These are phyloP conservation scores for Alternaria sp. DNA, from an alignment of 2,329 filamentous ascomycete genomes.

Conservation along the genomic window DNA sequence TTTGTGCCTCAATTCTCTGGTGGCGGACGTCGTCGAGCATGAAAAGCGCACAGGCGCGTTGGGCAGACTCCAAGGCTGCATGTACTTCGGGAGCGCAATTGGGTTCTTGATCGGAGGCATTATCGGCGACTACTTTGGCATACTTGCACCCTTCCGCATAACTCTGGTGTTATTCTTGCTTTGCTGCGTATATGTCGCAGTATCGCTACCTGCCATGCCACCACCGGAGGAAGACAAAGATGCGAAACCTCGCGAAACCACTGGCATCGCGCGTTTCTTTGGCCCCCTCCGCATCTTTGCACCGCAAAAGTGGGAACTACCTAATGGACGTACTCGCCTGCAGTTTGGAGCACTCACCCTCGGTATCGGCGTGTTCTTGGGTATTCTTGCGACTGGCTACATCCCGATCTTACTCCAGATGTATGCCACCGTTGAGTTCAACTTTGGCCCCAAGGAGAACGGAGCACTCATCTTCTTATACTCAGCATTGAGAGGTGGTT, in stretches of 20 bases:
- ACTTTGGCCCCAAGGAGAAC: constrained; percentile 54
- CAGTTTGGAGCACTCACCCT: constrained; percentile 70
- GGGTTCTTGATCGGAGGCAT: constrained; percentile 71
- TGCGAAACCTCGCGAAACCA: constrained; percentile 25
- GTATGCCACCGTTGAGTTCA: constrained; percentile 55
- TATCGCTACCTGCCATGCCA: constrained; percentile 58
- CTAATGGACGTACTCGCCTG: constrained; percentile 57
- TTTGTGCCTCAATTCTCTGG: constrained; percentile 71
- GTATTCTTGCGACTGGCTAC: constrained; percentile 72
- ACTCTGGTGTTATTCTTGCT: constrained; percentile 64
- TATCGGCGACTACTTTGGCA: constrained; percentile 67
- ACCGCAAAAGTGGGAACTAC: constrained; percentile 62
- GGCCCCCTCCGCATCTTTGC: constrained; percentile 68
- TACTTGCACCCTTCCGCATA: constrained; percentile 68
- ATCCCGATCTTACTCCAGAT: constrained; percentile 64
- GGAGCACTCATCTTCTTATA: constrained; percentile 55
- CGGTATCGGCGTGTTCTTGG: constrained; percentile 69
- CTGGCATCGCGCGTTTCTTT: constrained; percentile 62
- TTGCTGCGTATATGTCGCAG: constrained; percentile 50
- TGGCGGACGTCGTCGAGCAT: constrained; percentile 68
- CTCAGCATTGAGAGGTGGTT: constrained; percentile 52
- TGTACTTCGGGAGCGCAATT: constrained; percentile 70
- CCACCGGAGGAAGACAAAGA: constrained; percentile 44
- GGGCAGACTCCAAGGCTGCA: constrained; percentile 68
- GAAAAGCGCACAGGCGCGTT: constrained; percentile 68